Percentiles rank a stretch among this genome's conserved stretches.
These are phyloP conservation scores for Penicillium malachiteum DNA, from an alignment of 495 filamentous ascomycete genomes.

Conservation along the genomic window DNA sequence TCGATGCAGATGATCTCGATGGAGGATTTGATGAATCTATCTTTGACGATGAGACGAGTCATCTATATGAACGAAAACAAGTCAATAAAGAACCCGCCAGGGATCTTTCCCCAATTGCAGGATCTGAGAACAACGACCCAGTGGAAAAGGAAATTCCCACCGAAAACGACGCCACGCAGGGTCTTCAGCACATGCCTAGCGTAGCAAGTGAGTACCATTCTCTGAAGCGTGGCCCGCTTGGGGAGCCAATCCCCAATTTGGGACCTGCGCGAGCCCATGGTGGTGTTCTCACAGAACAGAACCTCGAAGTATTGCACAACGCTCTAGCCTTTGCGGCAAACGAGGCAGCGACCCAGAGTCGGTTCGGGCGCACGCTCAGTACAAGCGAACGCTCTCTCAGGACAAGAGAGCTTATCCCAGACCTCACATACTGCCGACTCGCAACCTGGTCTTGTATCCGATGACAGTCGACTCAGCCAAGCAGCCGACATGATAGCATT, in stretches of 20 bases:
- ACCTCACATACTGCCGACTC: slow-evolving; percentile 40
- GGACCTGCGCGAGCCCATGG: slow-evolving; percentile 33
- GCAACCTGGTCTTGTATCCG: slow-evolving; percentile 48
- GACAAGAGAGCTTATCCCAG: slow-evolving; percentile 33
- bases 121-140: slow-evolving; percentile 6
- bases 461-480: slow-evolving; percentile 48
- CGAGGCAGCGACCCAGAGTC: slow-evolving; percentile 66
- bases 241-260: slow-evolving; percentile 29
- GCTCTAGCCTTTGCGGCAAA: slow-evolving; percentile 78
- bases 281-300: slow-evolving; percentile 54
- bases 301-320: slow-evolving; percentile 70
- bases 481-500: slow-evolving; percentile 32
- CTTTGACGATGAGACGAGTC: slow-evolving; percentile 64
- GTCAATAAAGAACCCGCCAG: slow-evolving; percentile 16
- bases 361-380: slow-evolving; percentile 59
- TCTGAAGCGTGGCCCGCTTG: slow-evolving; percentile 28
- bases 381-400: slow-evolving; percentile 39
- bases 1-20: slow-evolving; percentile 48
- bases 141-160: slow-evolving; percentile 13
- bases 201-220: slow-evolving; percentile 40
- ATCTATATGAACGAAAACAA: slow-evolving; percentile 45
- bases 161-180: slow-evolving; percentile 18
- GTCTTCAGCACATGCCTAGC: slow-evolving; percentile 41
- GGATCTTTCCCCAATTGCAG: slow-evolving; percentile 6
- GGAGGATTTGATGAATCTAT: slow-evolving; percentile 73